Percentiles rank a stretch among this genome's conserved stretches.
phyloP scores from a whole-genome alignment of 2,329 filamentous ascomycete species.

The Leptographium procerum region DNA sequence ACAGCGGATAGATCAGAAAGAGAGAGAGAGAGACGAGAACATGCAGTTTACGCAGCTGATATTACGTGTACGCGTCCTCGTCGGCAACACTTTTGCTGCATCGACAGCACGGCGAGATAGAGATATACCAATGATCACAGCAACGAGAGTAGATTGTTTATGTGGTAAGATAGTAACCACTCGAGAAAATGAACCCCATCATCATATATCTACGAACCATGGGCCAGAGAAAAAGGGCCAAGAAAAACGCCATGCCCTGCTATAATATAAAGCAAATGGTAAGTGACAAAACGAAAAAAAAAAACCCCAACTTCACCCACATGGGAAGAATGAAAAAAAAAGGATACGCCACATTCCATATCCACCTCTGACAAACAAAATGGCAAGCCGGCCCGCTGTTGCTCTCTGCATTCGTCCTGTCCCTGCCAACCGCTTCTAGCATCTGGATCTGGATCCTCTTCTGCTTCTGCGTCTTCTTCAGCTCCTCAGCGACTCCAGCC shows the following conservation, averaged over 20 bases:
- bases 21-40: no score
- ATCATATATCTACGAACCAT: neutral
- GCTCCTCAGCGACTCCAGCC: constrained; percentile 83
- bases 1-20: no score
- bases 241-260: neutral
- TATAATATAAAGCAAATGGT: neutral
- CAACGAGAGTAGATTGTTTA: neutral
- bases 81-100: neutral
- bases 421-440: no score
- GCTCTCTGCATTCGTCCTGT: no score
- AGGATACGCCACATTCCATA: no score
- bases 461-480: no score
- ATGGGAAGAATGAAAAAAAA: neutral
- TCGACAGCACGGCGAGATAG: neutral
- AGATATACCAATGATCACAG: neutral
- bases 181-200: neutral
- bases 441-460: neutral
- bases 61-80: neutral
- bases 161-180: neutral
- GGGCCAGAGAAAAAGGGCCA: neutral
- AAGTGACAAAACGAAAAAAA: neutral
- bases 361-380: neutral
- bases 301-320: no score
- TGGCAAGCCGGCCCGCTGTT: no score
- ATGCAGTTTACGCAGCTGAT: no score